Conservation (phyloP, 2,329 filamentous ascomycete genomes). For the Verticillium nubilum region DNA sequence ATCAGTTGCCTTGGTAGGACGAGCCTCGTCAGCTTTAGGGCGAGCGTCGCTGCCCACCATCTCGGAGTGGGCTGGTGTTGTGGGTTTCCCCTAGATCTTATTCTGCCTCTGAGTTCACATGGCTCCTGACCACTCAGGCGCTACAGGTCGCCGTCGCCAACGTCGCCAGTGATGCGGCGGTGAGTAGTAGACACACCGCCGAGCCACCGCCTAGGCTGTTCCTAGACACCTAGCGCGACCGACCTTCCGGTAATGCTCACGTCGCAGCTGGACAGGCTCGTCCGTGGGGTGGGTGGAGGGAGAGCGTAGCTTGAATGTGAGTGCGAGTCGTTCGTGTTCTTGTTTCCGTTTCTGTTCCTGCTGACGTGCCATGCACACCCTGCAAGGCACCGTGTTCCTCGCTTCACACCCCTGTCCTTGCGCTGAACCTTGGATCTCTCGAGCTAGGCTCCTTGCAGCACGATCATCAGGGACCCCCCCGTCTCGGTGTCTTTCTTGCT, state of each 20-base stretch:
- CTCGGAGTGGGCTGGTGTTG: neutral
- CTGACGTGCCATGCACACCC: slow-evolving; percentile 2
- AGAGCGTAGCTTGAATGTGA: neutral
- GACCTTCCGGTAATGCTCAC: neutral
- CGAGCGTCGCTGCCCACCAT: neutral
- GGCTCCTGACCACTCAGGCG: neutral
- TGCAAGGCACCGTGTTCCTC: slow-evolving; percentile 5
- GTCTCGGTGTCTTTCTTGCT: neutral
- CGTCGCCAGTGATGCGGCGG: neutral
- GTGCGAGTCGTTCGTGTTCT: neutral
- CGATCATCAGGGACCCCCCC: neutral
- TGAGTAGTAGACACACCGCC: neutral
- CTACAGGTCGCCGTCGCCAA: neutral
- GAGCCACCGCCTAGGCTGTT: neutral
- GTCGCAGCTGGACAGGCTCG: neutral
- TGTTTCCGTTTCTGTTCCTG: neutral
- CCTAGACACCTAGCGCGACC: neutral
- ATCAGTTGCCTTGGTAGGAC: neutral
- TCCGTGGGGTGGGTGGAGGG: neutral
- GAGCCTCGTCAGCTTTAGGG: neutral
- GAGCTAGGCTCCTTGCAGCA: neutral
- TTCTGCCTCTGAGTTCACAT: neutral
- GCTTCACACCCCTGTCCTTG: neutral
- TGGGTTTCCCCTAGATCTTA: neutral
- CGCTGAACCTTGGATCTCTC: neutral